Evolutionary conservation across 108 stramenopile species (phyloP).

Genomic region (Cyclotella sp.): DNA sequence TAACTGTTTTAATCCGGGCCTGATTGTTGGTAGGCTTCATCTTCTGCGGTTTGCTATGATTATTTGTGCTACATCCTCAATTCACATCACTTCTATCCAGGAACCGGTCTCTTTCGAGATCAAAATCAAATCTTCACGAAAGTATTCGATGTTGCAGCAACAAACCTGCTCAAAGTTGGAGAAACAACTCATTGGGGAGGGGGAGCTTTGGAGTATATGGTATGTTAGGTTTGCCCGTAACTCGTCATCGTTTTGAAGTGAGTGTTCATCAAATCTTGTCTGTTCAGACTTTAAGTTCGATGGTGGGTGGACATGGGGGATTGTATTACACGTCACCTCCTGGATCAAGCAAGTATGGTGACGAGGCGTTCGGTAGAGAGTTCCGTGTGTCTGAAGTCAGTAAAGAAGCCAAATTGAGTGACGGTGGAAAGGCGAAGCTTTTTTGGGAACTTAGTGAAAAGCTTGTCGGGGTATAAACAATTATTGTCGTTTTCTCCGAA

Average conservation of each 20-base stretch:
- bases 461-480: slow-evolving; percentile 56
- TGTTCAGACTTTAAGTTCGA: slow-evolving; percentile 42
- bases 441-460: slow-evolving; percentile 81
- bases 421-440: slow-evolving; percentile 71
- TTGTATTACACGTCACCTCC: slow-evolving; percentile 69
- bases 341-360: slow-evolving; percentile 80
- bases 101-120: slow-evolving; percentile 86
- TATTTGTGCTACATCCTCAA: background rate
- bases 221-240: background rate
- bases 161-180: slow-evolving; percentile 70
- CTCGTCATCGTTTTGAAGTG: background rate
- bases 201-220: slow-evolving; percentile 80
- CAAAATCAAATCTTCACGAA: slow-evolving; percentile 85
- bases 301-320: slow-evolving; percentile 52
- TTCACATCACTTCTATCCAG: background rate
- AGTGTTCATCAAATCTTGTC: background rate
- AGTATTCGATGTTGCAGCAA: slow-evolving; percentile 75
- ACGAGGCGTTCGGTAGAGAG: slow-evolving; percentile 79
- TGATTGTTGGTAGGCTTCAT: slow-evolving; percentile 61
- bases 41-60: background rate
- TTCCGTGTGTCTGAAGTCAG: slow-evolving; percentile 62
- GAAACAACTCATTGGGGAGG: slow-evolving; percentile 80
- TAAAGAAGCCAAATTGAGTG: slow-evolving; percentile 67
- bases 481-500: no score
- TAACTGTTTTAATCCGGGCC: slow-evolving; percentile 83